Base-by-base conservation (phyloP, 108 stramenopile species). In the Stephanodiscus triporus region DNA sequence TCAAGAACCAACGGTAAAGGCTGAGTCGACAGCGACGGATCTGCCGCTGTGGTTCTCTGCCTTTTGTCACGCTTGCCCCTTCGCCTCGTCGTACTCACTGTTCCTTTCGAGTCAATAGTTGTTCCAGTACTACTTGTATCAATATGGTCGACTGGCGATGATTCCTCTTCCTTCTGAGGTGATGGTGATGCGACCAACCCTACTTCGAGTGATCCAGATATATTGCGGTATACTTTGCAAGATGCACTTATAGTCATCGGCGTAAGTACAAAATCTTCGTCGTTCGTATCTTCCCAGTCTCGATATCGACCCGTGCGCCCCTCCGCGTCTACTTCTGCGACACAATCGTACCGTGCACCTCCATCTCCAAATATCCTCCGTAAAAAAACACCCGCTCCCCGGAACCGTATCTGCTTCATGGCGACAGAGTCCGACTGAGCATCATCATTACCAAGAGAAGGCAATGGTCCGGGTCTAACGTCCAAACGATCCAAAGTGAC, bases 31-130 rank as follows among this genome's bases (percentile, higher is more conserved):
- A 7, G 2, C 16, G n/a, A 6, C 51, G 19, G 20, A 51, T 29
- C 49, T 5, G 66, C 62, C 27, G 47, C 43, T n/a, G 50, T 16
- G 13, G 24, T 40, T 34, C 29, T 50, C 63, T 20, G 76, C 58
- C 16, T 55, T 64, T 85, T 87, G 60, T 91, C 88, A 2, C 90
- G 75, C 69, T 91, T 89, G 2, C 78, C 87, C 74, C 90, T 73
- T 54, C 90, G 74, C 67, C 63, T 68, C 47, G 78, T 68, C 47
- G 78, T 80, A 9, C 70, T 63, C 9, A 71, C 63, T 61, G 65
- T 70, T 38, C 37, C 66, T 4, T 58, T 45, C 54, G 61, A 76
- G 10, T 26, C 53, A 57, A 40, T 17, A 13, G 56, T 50, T 38
- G 71, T 22, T 34, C 26, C 60, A 61, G 16, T 20, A 8, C 43